Evolutionary conservation across 2,329 filamentous ascomycete genomes (phyloP).

Genomic region (Neurospora sp.): DNA sequence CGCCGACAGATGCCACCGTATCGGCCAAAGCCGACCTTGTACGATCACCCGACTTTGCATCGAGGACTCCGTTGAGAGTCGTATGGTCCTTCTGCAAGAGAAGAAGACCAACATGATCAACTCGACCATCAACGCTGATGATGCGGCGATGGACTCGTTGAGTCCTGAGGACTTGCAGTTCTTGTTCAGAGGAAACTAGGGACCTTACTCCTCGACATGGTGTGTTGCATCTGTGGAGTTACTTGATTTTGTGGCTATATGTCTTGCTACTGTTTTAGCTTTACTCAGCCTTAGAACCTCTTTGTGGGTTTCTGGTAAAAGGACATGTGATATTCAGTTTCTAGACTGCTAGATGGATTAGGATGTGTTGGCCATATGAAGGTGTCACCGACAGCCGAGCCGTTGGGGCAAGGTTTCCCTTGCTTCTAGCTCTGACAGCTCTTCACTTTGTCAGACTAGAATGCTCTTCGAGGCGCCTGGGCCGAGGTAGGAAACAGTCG

Average conservation of each 20-base stretch:
- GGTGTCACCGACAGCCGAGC: not conserved
- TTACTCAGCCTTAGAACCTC: not conserved
- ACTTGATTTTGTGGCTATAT: not conserved
- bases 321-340: not conserved
- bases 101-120: conserved; percentile 99
- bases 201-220: not conserved
- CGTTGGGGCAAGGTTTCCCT: not conserved
- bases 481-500: not conserved
- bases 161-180: conserved; percentile 92
- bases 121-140: conserved; percentile 89
- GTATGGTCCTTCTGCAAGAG: conserved; percentile 92
- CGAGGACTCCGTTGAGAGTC: conserved; percentile 91
- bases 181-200: conserved; percentile 63
- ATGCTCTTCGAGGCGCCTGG: not conserved
- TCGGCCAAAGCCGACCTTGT: conserved; percentile 88
- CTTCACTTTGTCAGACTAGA: not conserved
- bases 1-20: conserved; percentile 87
- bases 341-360: not conserved
- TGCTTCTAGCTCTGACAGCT: not conserved
- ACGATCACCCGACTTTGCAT: conserved; percentile 92
- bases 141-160: conserved; percentile 82
- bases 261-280: not conserved
- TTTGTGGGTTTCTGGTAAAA: not conserved
- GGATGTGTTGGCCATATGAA: not conserved
- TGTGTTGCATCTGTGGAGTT: not conserved